Percentiles rank a stretch among this genome's conserved stretches.
phyloP scores from a whole-genome alignment of 768 basidiomycete genomes.

The Strobilomyces dryophilus region DNA sequence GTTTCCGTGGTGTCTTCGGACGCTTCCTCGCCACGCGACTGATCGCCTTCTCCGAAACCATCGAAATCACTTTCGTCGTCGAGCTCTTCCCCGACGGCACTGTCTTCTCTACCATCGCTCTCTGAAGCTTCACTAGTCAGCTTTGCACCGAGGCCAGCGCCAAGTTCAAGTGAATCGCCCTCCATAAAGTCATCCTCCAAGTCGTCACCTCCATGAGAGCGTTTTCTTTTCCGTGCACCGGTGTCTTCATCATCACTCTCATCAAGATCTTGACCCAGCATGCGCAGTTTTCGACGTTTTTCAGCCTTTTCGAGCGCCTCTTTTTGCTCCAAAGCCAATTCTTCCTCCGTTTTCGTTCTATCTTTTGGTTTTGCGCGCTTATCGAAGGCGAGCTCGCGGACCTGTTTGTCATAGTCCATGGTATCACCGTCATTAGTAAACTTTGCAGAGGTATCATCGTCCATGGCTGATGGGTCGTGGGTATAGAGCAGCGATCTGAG shows the following conservation, averaged over 20 bases:
- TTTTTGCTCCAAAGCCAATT: slow-evolving; percentile 84
- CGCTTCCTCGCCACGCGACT: slow-evolving; percentile 35
- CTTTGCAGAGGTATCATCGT: slow-evolving; percentile 29
- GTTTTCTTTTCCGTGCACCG: slow-evolving; percentile 42
- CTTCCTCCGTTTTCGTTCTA: slow-evolving; percentile 94
- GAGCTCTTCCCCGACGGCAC: slow-evolving; percentile 29
- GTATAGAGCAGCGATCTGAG: slow-evolving; percentile 72
- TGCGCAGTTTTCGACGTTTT: slow-evolving; percentile 67
- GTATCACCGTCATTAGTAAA: slow-evolving; percentile 21
- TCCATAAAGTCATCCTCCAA: slow-evolving; percentile 79
- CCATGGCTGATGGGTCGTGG: slow-evolving; percentile 44
- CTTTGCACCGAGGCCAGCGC: slow-evolving; percentile 35
- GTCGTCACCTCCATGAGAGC: slow-evolving; percentile 75
- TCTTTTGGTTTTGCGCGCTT: slow-evolving; percentile 92
- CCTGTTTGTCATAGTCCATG: slow-evolving; percentile 86
- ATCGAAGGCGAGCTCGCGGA: slow-evolving; percentile 91
- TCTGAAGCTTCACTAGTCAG: slow-evolving; percentile 38
- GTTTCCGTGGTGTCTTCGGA: slow-evolving; percentile 42
- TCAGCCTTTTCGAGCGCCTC: slow-evolving; percentile 86
- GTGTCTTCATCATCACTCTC: slow-evolving; percentile 58
- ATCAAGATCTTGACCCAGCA: slow-evolving; percentile 76
- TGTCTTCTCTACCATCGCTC: slow-evolving; percentile 29
- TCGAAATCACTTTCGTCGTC: slow-evolving; percentile 31
- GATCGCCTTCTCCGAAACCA: slow-evolving; percentile 33
- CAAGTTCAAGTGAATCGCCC: slow-evolving; percentile 36